These are phyloP conservation scores for Dicorynia guianensis DNA, from an alignment of 306 rosid genomes.

Conservation along the genomic window DNA sequence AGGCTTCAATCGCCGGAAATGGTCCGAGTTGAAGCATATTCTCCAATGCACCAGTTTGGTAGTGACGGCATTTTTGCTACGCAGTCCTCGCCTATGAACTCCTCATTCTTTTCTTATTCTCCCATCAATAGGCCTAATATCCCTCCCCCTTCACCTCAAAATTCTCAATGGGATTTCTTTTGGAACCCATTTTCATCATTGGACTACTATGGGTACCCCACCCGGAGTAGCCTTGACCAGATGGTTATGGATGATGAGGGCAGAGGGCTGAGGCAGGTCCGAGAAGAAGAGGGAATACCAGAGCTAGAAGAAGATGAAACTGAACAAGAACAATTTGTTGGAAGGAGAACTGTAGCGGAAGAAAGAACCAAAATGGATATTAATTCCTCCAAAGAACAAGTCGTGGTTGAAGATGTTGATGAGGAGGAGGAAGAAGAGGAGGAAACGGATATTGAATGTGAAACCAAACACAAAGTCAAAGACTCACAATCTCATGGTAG, in stretches of 20 bases:
- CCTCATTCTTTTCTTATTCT: conserved; percentile 68
- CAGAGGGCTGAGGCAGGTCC: conserved; percentile 71
- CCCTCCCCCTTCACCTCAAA: conserved; percentile 80
- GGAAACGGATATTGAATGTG: conserved; percentile 45
- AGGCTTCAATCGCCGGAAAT: conserved; percentile 77
- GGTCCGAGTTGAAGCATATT: conserved; percentile 69
- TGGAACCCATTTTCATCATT: conserved; percentile 94
- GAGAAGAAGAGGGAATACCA: conserved; percentile 94
- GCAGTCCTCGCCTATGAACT: conserved; percentile 70
- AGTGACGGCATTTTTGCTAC: conserved; percentile 64
- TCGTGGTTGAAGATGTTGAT: conserved; percentile 69
- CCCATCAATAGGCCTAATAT: conserved; percentile 62
- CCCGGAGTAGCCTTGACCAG: conserved; percentile 54
- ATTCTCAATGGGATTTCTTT: conserved; percentile 89
- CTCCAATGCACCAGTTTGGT: conserved; percentile 65
- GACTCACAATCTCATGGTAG: conserved; percentile 43
- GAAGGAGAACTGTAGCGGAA: conserved; percentile 50
- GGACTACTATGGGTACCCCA: conserved; percentile 81
- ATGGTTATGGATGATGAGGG: conserved; percentile 65
- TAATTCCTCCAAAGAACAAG: conserved; percentile 62
- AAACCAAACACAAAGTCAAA: conserved; percentile 42
- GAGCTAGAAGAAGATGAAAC: conserved; percentile 81
- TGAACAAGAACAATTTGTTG: conserved; percentile 57
- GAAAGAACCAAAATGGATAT: conserved; percentile 51
- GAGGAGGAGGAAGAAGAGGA: conserved; percentile 54